Base-by-base conservation (phyloP, 1,284 basidiomycete species). In the Neonothopanus nambi region DNA sequence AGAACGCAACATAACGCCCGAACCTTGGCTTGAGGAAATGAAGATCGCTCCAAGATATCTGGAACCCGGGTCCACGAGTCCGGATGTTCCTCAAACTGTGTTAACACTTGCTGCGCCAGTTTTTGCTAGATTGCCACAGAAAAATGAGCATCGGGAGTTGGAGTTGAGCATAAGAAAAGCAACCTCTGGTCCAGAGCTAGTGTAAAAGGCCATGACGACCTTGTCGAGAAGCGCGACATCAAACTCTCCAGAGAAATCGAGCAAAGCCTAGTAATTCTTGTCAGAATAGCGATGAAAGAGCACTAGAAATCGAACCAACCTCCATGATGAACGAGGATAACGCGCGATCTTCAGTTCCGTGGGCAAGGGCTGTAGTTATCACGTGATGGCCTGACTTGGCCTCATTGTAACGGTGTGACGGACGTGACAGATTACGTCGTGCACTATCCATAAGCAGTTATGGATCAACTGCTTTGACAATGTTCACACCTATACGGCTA, bases 1-100 rank as follows among this genome's bases (percentile, higher is more conserved):
- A 24, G 43, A n/a, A n/a, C n/a, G n/a, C n/a, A n/a, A n/a, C 20
- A 48, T 36, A 28, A 37, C 41, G 48, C n/a, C 7, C 76, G 48
- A 45, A 93, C 95, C 81, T 99, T 99, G 40, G 95, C 88, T 70
- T 98, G 96, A 36, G 89, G 84, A 68, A 89, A 94, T 20, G 79
- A 78, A 9, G 93, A 92, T 56, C 81, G 80, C 68, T 98, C 94
- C 53, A 99, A 79, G 63, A 99, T 91, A 58, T 91, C 89, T 30
- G 97, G 97, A 1, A 99, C 97, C 67, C 93, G 84, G 61, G 96
- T 95, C 97, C 97, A 99, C 43, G 95, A 87, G 57, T 99, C 97
- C n/a, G 93, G 91, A 71, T 94, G 83, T 61, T 99, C 97, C 72
- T 99, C 95, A 67, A 99, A 93, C 70, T 97, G 95, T 9, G 95